Conservation (phyloP, 495 filamentous ascomycete species). For the Hyaloscypha hepaticicola region DNA sequence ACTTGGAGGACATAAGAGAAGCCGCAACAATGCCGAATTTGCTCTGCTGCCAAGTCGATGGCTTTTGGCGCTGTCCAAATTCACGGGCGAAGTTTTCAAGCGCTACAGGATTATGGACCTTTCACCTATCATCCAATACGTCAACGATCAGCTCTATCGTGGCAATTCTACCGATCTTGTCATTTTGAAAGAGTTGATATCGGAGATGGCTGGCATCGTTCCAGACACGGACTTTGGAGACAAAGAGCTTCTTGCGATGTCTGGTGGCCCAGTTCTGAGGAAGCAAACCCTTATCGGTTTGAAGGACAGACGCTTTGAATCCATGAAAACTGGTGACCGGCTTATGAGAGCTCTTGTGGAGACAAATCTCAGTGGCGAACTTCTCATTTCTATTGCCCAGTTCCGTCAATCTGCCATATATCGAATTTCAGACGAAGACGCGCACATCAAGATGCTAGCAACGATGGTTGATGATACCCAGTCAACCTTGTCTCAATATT, state of each 20-base stretch:
- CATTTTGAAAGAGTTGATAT: constrained; percentile 82
- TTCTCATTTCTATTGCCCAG: constrained; percentile 87
- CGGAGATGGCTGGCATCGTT: constrained; percentile 88
- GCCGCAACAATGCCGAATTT: constrained; percentile 72
- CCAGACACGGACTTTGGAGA: constrained; percentile 85
- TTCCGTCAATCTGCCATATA: constrained; percentile 80
- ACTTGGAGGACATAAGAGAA: constrained; percentile 70
- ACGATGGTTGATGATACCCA: constrained; percentile 90
- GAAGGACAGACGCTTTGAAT: constrained; percentile 74
- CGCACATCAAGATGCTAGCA: constrained; percentile 78
- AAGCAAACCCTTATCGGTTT: constrained; percentile 74
- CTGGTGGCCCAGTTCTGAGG: constrained; percentile 77
- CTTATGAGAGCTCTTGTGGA: constrained; percentile 76
- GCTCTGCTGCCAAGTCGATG: constrained; percentile 87
- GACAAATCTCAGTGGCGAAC: constrained; percentile 67
- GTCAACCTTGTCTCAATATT: constrained; percentile 76
- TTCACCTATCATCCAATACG: constrained; percentile 82
- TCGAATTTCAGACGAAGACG: constrained; percentile 60
- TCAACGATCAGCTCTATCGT: constrained; percentile 74
- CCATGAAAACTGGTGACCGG: constrained; percentile 63
- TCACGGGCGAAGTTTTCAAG: constrained; percentile 84
- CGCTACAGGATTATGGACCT: constrained; percentile 80
- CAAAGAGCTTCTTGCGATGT: constrained; percentile 78
- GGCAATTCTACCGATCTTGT: constrained; percentile 85
- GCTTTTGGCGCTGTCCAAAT: constrained; percentile 79